phyloP scores from a whole-genome alignment of 2,329 filamentous ascomycete species.

The Fusarium sp. region DNA sequence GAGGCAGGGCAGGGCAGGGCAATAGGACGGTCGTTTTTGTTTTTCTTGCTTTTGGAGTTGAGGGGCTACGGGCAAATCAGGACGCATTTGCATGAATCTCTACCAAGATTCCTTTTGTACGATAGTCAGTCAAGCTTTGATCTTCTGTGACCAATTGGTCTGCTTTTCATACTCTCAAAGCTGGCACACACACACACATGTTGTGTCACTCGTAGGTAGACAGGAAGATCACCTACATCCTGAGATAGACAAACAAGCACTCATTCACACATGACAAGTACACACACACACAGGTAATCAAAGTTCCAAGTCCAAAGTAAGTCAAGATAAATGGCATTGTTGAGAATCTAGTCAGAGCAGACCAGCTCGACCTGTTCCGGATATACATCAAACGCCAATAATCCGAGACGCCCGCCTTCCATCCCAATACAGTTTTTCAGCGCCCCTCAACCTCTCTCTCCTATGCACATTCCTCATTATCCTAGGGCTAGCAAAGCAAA shows the following conservation, averaged over 20 bases:
- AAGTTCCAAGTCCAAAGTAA: neutral
- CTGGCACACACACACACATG: too few relatives aligned
- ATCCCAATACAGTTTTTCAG: constrained; percentile 27
- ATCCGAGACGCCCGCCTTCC: constrained; percentile 32
- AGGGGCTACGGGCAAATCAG: too few relatives aligned
- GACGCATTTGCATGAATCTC: too few relatives aligned
- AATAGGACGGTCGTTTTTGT: too few relatives aligned
- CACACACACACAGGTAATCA: neutral
- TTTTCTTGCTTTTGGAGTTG: too few relatives aligned
- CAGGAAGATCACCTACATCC: too few relatives aligned
- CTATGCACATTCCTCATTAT: constrained; percentile 34
- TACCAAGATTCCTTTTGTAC: too few relatives aligned
- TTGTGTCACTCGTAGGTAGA: too few relatives aligned
- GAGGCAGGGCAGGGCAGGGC: too few relatives aligned
- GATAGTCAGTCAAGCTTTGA: too few relatives aligned
- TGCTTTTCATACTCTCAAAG: too few relatives aligned
- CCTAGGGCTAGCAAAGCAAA: constrained; percentile 30
- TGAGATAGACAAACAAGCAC: neutral
- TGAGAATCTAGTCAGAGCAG: constrained; percentile 29
- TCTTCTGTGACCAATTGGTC: too few relatives aligned
- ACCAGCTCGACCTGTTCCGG: constrained; percentile 38
- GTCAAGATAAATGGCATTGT: constrained; percentile 38
- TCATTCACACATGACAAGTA: neutral
- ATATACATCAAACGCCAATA: constrained; percentile 40
- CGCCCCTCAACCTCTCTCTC: constrained; percentile 28